Evolutionary conservation across 345 rosid genomes (phyloP).

Genomic region (Firmiana major): DNA sequence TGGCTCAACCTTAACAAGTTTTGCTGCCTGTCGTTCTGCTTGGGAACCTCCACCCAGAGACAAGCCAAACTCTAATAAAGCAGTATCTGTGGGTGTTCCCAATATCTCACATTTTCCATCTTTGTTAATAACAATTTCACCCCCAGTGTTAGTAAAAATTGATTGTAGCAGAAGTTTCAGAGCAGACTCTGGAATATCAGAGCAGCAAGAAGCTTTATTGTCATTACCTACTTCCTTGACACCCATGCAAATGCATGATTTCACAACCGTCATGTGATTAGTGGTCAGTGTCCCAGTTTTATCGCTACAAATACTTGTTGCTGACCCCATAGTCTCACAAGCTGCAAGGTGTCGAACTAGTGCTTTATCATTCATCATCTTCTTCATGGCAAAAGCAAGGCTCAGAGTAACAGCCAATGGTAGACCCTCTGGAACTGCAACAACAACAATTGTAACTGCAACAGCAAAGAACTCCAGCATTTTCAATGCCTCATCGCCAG

Average conservation of each 20-base stretch:
- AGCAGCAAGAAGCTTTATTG: constrained; percentile 42
- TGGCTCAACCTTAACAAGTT: constrained; percentile 76
- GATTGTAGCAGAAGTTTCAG: constrained; percentile 63
- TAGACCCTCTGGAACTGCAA: constrained; percentile 95
- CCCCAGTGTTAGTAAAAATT: constrained; percentile 83
- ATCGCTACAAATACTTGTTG: constrained; percentile 90
- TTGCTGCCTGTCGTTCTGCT: constrained; percentile 49
- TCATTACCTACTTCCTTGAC: constrained; percentile 44
- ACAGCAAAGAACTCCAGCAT: constrained; percentile 80
- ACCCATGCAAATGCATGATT: constrained; percentile 76
- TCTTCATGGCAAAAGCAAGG: constrained; percentile 96
- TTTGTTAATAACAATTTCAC: constrained; percentile 74
- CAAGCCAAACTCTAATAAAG: constrained; percentile 72
- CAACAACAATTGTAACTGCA: constrained; percentile 92
- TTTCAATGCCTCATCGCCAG: constrained; percentile 74
- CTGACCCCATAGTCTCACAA: constrained; percentile 97
- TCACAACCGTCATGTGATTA: constrained; percentile 87
- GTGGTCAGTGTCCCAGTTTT: constrained; percentile 93
- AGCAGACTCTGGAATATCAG: constrained; percentile 59
- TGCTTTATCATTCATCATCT: constrained; percentile 97
- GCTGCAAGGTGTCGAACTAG: constrained; percentile 92
- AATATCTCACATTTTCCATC: constrained; percentile 65
- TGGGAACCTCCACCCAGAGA: constrained; percentile 81
- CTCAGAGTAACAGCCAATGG: constrained; percentile 96
- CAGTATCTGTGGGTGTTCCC: constrained; percentile 90